Evolutionary conservation across 1,284 basidiomycete species (phyloP).

Genomic region (Moesziomyces globuligerus): DNA sequence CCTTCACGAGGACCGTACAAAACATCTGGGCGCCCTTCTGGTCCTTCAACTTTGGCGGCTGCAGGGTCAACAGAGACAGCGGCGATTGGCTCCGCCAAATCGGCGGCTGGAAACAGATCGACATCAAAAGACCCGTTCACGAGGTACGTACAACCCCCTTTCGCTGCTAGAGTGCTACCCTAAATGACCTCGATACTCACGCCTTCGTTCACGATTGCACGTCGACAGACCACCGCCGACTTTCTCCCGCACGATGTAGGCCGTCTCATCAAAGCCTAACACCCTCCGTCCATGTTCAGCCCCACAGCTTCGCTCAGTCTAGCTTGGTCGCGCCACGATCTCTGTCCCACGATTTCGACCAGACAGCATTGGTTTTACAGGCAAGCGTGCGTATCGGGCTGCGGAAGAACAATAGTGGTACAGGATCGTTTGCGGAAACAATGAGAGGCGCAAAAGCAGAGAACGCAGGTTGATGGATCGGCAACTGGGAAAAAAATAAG

Average conservation of each 20-base stretch:
- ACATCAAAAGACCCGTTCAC: constrained; percentile 29
- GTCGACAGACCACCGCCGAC: constrained; percentile 17
- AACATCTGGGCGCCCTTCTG: constrained; percentile 39
- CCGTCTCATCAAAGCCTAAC: constrained; percentile 47
- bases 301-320: background rate
- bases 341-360: too few relatives aligned
- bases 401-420: constrained; percentile 11
- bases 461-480: too few relatives aligned
- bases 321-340: too few relatives aligned
- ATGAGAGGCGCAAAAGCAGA: background rate
- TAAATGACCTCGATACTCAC: too few relatives aligned
- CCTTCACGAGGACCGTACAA: constrained; percentile 33
- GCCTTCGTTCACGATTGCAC: background rate
- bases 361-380: too few relatives aligned
- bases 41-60: constrained; percentile 44
- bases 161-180: background rate
- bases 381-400: background rate
- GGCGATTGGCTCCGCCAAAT: constrained; percentile 34
- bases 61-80: constrained; percentile 39
- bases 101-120: constrained; percentile 52
- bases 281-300: background rate
- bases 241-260: constrained; percentile 49
- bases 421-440: constrained; percentile 1
- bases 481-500: too few relatives aligned
- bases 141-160: constrained; percentile 16